Base-by-base conservation (phyloP, 1,284 basidiomycete genomes). In the Leccinum pachyderme region DNA sequence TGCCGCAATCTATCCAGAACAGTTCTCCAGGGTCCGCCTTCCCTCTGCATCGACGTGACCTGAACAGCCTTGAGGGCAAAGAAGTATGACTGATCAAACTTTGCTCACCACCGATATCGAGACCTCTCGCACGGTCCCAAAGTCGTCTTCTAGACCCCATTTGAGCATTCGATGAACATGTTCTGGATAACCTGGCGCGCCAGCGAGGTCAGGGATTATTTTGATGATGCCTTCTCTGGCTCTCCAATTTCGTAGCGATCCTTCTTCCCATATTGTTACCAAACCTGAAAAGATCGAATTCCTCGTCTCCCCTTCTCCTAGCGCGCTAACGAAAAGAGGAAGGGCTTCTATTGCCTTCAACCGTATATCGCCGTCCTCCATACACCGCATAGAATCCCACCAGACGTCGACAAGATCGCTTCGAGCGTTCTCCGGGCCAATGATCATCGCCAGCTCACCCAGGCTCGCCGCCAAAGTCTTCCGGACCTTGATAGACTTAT, bases 361-460 rank as follows among this genome's bases (percentile, higher is more conserved):
- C 43, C 91, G 81, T 51, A 94, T 84, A 49, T 91, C 89, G 48
- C 79, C 75, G 55, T 87, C 86, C 5, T 82, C 82, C 18, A 82
- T 78, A 59, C 71, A 73, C 27, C 77, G 68, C 65, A 87, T 69
- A 72, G 77, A 75, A 69, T 79, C 79, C 71, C 81, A 81, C 84
- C 93, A 94, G 1, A 93, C 79, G 4, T 80, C 80, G 53, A 95
- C 66, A 49, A 99, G 75, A 67, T 96, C 93, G 43, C 73, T 71
- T 39, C 78, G 76, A 0, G 94, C 80, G 53, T 88, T 77, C 39
- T 87, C 82, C 11, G 81, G 77, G 0, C 90, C 90, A 44, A 98
- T 80, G 54, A 98, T 88, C 66, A 86, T 87, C 33, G 94, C 95
- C 45, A 98, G 74, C 71, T 96, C 94, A 57, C 95, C 95, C 28